Evolutionary conservation across 352 stramenopile genomes (phyloP).

Genomic region (Plasmopara halstedii): DNA sequence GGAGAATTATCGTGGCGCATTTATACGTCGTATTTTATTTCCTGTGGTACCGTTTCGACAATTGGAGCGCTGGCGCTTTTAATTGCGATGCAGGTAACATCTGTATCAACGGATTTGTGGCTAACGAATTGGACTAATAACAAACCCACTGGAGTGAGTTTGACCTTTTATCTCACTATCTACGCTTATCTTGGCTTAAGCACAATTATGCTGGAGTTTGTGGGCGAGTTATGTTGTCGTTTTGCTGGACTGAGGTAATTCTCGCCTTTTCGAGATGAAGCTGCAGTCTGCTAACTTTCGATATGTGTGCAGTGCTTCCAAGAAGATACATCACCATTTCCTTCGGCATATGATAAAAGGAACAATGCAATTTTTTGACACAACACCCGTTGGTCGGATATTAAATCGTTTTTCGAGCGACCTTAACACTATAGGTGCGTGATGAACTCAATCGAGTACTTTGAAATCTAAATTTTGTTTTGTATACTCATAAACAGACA

Average conservation of each 20-base stretch:
- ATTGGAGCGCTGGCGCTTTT: conserved; percentile 31
- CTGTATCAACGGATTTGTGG: conserved; percentile 61
- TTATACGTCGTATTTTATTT: conserved; percentile 42
- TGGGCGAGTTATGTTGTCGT: conserved; percentile 35
- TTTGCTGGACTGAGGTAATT: conserved; percentile 52
- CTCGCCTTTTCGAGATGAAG: too few relatives aligned
- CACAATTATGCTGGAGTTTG: conserved; percentile 44
- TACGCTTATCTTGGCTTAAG: conserved; percentile 51
- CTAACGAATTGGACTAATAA: conserved; percentile 47
- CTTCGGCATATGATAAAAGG: conserved; percentile 56
- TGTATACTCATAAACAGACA: conserved; percentile 22
- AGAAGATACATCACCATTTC: conserved; percentile 51
- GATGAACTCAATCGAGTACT: background rate
- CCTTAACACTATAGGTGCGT: conserved; percentile 51
- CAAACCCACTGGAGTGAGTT: conserved; percentile 10
- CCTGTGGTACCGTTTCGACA: conserved; percentile 31
- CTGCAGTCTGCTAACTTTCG: conserved; percentile 6
- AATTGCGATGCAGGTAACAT: conserved; percentile 35
- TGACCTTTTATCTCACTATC: conserved; percentile 42
- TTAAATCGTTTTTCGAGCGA: conserved; percentile 75
- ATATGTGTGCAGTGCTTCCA: conserved; percentile 39
- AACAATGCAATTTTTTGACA: conserved; percentile 85
- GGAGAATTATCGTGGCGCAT: conserved; percentile 30
- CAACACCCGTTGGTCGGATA: conserved; percentile 68
- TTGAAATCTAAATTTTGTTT: background rate